Conservation (phyloP, 805 yeast genomes). For the Candida insectorum region DNA sequence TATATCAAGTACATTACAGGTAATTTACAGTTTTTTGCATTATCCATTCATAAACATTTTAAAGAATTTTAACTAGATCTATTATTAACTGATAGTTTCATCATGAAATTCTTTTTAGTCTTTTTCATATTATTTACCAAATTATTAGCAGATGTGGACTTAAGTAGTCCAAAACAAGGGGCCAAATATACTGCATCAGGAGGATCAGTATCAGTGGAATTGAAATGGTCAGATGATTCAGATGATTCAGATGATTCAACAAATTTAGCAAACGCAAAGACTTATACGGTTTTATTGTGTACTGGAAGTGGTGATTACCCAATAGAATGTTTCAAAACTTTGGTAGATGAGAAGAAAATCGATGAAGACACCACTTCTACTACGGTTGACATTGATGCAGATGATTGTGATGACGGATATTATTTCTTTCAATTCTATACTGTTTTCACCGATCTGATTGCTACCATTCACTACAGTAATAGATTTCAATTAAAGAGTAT, state of each 20-base stretch:
- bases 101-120: too few species aligned
- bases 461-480: constrained; percentile 63
- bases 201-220: constrained; percentile 26
- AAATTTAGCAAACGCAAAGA: constrained; percentile 36
- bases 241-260: constrained; percentile 35
- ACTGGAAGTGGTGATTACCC: constrained; percentile 56
- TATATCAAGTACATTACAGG: too few species aligned
- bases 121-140: too few species aligned
- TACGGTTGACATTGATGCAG: constrained; percentile 41
- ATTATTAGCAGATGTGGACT: constrained; percentile 44
- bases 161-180: constrained; percentile 42
- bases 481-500: constrained; percentile 67
- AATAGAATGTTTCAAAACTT: constrained; percentile 39
- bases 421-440: constrained; percentile 73
- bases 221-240: constrained; percentile 56
- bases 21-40: too few species aligned
- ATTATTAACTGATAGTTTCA: too few species aligned
- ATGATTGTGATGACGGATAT: constrained; percentile 57
- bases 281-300: constrained; percentile 57
- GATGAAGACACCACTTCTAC: constrained; percentile 22
- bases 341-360: constrained; percentile 9
- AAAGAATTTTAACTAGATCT: too few species aligned
- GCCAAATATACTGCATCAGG: constrained; percentile 35
- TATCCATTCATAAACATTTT: too few species aligned
- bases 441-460: constrained; percentile 29